These are phyloP conservation scores for Cytidiella melzeri DNA, from an alignment of 768 basidiomycete genomes.

Conservation along the genomic window DNA sequence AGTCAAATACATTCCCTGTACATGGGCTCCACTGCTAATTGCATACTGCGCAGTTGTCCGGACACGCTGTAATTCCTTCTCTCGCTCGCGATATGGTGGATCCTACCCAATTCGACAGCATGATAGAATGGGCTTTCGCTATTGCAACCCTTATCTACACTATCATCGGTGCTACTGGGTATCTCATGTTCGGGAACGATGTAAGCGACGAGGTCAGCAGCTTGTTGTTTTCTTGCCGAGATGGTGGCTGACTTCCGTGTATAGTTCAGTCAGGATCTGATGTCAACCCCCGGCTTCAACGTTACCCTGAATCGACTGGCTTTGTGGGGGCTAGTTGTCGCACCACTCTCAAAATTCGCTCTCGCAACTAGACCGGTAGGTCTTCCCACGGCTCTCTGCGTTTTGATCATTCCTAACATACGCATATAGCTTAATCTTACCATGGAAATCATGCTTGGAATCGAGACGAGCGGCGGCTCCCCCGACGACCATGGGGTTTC, in stretches of 20 bases:
- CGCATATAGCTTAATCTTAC: slow-evolving; percentile 65
- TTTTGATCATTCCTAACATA: neutral
- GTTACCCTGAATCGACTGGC: slow-evolving; percentile 62
- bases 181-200: slow-evolving; percentile 81
- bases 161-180: slow-evolving; percentile 51
- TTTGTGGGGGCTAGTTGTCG: slow-evolving; percentile 83
- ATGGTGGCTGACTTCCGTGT: neutral
- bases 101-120: slow-evolving; percentile 70
- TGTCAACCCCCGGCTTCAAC: slow-evolving; percentile 69
- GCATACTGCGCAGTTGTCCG: slow-evolving; percentile 56
- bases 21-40: neutral
- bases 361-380: slow-evolving; percentile 75
- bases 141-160: slow-evolving; percentile 22
- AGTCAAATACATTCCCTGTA: slow-evolving; percentile 4
- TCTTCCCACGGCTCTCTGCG: slow-evolving; percentile 2
- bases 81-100: slow-evolving; percentile 86
- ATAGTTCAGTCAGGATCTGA: slow-evolving; percentile 79
- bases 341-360: slow-evolving; percentile 84
- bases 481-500: slow-evolving; percentile 24
- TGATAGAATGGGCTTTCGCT: slow-evolving; percentile 86
- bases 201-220: slow-evolving; percentile 73
- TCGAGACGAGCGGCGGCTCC: slow-evolving; percentile 37
- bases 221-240: slow-evolving; percentile 2
- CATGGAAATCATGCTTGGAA: slow-evolving; percentile 69
- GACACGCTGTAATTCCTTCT: slow-evolving; percentile 89